Evolutionary conservation across 257 asterid species (phyloP), one percentile per base, ranked within the genome.

Genomic region (Cynanchum wilfordii): DNA sequence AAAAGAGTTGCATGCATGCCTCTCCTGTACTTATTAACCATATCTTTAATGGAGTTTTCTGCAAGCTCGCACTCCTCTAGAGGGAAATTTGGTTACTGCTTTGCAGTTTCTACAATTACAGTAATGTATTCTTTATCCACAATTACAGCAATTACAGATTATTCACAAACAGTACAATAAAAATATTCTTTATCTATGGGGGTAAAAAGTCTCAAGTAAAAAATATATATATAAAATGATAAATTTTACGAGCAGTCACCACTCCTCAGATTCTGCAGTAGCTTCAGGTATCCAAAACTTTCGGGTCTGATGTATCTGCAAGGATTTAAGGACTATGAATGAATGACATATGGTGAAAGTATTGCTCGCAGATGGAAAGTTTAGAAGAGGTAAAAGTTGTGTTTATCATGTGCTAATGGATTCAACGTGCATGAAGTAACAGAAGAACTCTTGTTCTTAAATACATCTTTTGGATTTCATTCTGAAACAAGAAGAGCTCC

Each of bases 281-380:
- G 85, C 82, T 87, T 84, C 77, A 89, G 81, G 79, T 93, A 93
- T 69, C 96, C 96, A 51, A 84, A 68, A 70, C 76, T 84, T 81
- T 91, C 97, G 12, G 98, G 98, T 75, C 73, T 89, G 50, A 93
- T 88, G 77, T 83, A 83, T 84, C 98, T 90, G 85, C 81, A 83
- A 29, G 68, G 1, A 29, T 52, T 63, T 52, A 57, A 59, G 69
- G 24, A 70, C 72, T 33, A 20, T 17, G 17, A 55, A 56, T 74
- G 36, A 65, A n/a, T 19, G 5, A 47, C 30, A 6, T 20, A 16
- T 44, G 36, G 9, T 20, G 12, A 11, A 6, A 45, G 50, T 3
- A 58, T 33, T 13, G 19, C 11, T 27, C 10, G 66, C 55, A 12
- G 10, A 16, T 50, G 9, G 38, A 2, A 69, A 29, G 36, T 16